Conservation (phyloP, 176 grass and related monocot species). For the Bothriochloa decipiens region DNA sequence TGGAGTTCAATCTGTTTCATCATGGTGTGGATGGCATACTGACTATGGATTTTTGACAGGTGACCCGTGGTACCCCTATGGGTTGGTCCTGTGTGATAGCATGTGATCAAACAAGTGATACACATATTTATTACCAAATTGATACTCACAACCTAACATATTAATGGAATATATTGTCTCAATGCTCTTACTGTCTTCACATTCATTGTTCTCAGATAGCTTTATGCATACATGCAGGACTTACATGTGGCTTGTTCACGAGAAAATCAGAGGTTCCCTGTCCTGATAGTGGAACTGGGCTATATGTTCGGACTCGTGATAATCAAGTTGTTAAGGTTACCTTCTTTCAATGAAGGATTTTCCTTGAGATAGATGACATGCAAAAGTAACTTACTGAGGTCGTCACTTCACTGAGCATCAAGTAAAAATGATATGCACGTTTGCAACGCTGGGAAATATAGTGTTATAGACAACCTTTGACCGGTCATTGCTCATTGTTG, state of each 20-base stretch:
- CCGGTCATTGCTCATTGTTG: no score
- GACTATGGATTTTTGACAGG: constrained; percentile 91
- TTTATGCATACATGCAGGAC: constrained; percentile 55
- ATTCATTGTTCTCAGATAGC: not conserved
- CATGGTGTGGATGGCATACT: constrained; percentile 97
- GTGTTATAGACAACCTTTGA: no score
- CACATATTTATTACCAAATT: no score
- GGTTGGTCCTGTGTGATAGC: no score
- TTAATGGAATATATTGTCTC: no score
- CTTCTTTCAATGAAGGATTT: not conserved
- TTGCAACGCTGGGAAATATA: no score
- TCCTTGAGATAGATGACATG: not conserved
- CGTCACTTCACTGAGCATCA: no score
- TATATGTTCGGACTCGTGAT: constrained; percentile 84
- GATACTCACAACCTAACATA: no score
- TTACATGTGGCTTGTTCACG: constrained; percentile 88
- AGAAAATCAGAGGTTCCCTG: constrained; percentile 68
- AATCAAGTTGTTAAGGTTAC: constrained; percentile 68
- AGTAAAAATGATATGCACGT: no score
- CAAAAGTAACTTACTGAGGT: no score
- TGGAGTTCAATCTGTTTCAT: constrained; percentile 47
- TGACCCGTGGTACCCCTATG: not conserved
- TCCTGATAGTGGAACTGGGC: constrained; percentile 86
- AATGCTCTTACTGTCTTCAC: no score
- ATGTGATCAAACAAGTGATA: no score